Evolutionary conservation across 2,329 filamentous ascomycete genomes (phyloP).

Genomic region (Huntiella abstrusa): DNA sequence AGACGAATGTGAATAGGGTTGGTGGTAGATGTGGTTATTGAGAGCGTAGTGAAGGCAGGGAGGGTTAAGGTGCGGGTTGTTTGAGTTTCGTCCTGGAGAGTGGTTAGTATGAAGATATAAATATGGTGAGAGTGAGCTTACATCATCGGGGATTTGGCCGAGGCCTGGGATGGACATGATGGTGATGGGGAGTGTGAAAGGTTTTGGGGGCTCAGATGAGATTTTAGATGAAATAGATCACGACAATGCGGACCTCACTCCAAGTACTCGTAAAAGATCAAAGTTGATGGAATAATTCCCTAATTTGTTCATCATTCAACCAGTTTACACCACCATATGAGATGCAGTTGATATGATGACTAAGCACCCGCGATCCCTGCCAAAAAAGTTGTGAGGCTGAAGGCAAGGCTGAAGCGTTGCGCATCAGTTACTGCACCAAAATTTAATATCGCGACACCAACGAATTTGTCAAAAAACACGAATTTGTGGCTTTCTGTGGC

Average conservation of each 20-base stretch:
- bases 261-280: too few relatives aligned
- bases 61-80: neutral
- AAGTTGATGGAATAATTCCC: too few relatives aligned
- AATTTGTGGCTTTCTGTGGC: neutral
- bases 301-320: too few relatives aligned
- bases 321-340: too few relatives aligned
- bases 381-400: too few relatives aligned
- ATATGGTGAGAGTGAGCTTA: conserved; percentile 19
- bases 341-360: neutral
- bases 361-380: neutral
- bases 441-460: neutral
- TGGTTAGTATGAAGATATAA: conserved; percentile 9
- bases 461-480: neutral
- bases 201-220: too few relatives aligned
- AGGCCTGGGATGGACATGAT: conserved; percentile 57
- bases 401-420: too few relatives aligned
- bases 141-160: conserved; percentile 45
- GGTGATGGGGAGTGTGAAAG: neutral
- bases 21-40: conserved; percentile 26
- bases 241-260: too few relatives aligned
- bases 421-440: neutral
- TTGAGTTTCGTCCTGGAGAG: neutral
- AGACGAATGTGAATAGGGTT: conserved; percentile 36
- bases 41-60: conserved; percentile 3
- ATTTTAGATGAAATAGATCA: too few relatives aligned